These are phyloP conservation scores for Aphanomyces cochlioides DNA, from an alignment of 352 stramenopile genomes.

Conservation along the genomic window DNA sequence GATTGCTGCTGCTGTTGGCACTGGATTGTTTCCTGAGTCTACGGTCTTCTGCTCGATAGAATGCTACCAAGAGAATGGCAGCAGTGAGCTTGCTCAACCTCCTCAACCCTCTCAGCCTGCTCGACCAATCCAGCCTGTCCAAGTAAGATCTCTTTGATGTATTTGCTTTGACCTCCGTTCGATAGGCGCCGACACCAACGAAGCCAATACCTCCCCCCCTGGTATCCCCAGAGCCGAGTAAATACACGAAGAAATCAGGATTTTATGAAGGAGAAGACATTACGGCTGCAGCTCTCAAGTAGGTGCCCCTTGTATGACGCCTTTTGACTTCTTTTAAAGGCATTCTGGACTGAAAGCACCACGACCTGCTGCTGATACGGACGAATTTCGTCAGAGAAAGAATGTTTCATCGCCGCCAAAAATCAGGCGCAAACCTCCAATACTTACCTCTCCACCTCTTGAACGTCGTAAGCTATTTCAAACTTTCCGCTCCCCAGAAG, in stretches of 20 bases:
- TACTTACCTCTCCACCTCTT: neutral
- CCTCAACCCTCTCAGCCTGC: too few relatives aligned
- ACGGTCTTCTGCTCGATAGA: constrained; percentile 16
- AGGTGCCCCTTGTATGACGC: neutral
- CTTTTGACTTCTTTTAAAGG: neutral
- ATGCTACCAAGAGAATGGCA: constrained; percentile 14
- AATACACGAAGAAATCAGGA: neutral
- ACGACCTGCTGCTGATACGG: neutral
- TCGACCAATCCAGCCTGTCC: too few relatives aligned
- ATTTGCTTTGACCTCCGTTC: too few relatives aligned
- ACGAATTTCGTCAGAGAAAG: neutral
- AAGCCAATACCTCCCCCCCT: too few relatives aligned
- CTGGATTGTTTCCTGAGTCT: neutral
- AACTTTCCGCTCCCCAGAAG: neutral
- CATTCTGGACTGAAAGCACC: constrained; percentile 21
- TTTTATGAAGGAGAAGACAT: constrained; percentile 28
- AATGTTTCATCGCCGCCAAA: neutral
- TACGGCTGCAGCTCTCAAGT: constrained; percentile 10
- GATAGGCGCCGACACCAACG: too few relatives aligned
- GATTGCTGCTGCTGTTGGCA: neutral
- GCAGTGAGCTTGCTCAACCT: neutral
- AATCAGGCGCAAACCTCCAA: too few relatives aligned
- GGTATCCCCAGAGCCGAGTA: neutral
- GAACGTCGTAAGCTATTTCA: neutral
- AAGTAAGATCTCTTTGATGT: too few relatives aligned